These are phyloP conservation scores for Tuber melanosporum DNA, from an alignment of 495 filamentous ascomycete species.

Conservation along the genomic window DNA sequence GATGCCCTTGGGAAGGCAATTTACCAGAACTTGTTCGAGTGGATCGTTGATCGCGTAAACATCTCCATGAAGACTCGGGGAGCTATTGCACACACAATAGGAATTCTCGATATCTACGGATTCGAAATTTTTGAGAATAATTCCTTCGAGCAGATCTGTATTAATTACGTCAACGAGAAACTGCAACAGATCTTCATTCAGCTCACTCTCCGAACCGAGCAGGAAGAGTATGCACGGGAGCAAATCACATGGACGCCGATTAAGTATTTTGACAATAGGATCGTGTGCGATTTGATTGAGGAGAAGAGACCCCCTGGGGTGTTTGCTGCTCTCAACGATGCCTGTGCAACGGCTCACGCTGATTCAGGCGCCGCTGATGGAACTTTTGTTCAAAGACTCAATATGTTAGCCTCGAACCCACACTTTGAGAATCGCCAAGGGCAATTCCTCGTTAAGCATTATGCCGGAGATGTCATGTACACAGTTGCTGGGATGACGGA, in stretches of 20 bases:
- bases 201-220: slow-evolving; percentile 90
- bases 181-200: slow-evolving; percentile 99
- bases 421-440: slow-evolving; percentile 91
- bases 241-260: slow-evolving; percentile 99
- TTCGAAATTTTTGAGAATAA: slow-evolving; percentile 99
- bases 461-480: slow-evolving; percentile 96
- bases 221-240: slow-evolving; percentile 95
- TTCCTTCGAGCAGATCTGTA: slow-evolving; percentile 98
- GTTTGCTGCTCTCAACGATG: slow-evolving; percentile 94
- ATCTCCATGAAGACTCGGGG: slow-evolving; percentile 75
- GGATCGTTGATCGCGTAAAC: slow-evolving; percentile 94
- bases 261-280: slow-evolving; percentile 99
- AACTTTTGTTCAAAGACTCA: slow-evolving; percentile 88
- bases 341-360: slow-evolving; percentile 92
- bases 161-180: slow-evolving; percentile 99
- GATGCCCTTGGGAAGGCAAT: slow-evolving; percentile 93
- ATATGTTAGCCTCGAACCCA: slow-evolving; percentile 75
- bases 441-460: slow-evolving; percentile 97
- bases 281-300: slow-evolving; percentile 96
- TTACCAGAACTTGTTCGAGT: slow-evolving; percentile 97
- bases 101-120: slow-evolving; percentile 98
- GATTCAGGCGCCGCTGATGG: slow-evolving; percentile 90
- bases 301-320: slow-evolving; percentile 85
- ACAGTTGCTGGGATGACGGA: slow-evolving; percentile 96
- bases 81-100: slow-evolving; percentile 72